phyloP scores from a whole-genome alignment of 192 early-diverging fungal species.

The Backusella circina region DNA sequence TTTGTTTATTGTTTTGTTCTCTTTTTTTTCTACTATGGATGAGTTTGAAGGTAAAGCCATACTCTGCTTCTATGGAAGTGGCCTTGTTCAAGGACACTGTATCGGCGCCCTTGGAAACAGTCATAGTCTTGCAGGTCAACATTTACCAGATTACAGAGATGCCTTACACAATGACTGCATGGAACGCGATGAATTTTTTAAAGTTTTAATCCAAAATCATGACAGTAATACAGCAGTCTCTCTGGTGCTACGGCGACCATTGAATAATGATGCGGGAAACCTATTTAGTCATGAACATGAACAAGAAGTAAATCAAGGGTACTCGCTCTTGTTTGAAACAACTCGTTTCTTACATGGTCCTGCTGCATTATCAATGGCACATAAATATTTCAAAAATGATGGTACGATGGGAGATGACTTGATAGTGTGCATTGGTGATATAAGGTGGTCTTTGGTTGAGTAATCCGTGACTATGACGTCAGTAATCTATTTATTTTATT shows the following conservation, averaged over 20 bases:
- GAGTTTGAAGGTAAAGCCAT: background rate
- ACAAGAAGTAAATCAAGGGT: background rate
- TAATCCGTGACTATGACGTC: background rate
- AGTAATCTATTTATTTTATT: background rate
- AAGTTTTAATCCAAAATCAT: background rate
- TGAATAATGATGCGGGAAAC: background rate
- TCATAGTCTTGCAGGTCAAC: background rate
- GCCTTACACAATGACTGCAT: slow-evolving; percentile 13
- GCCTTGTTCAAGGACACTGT: background rate
- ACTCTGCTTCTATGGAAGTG: background rate
- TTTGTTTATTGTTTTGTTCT: background rate
- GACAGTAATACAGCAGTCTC: background rate
- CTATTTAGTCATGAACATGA: background rate
- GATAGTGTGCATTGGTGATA: background rate
- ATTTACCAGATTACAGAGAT: background rate
- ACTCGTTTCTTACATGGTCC: background rate
- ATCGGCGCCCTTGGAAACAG: background rate
- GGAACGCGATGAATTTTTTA: slow-evolving; percentile 17
- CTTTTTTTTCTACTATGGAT: background rate
- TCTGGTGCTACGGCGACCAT: background rate
- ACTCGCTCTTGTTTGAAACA: background rate
- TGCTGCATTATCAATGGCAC: background rate
- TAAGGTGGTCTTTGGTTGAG: background rate
- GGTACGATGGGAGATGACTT: background rate
- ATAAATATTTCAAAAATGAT: background rate